These are phyloP conservation scores for Tricholoma sp. DNA, from an alignment of 768 basidiomycete genomes.

Conservation along the genomic window DNA sequence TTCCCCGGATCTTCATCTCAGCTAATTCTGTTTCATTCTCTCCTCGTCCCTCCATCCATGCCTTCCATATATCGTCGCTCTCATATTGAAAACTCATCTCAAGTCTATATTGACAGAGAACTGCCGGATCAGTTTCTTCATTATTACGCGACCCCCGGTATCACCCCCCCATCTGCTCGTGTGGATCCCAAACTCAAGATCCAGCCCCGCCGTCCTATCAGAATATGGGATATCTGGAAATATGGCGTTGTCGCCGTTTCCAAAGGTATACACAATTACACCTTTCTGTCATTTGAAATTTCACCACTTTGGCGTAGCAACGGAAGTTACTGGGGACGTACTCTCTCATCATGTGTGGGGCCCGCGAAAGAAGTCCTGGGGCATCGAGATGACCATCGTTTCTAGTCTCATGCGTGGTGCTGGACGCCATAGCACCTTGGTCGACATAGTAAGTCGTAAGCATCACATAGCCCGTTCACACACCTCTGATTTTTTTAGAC, in stretches of 20 bases:
- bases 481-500: conserved; percentile 24
- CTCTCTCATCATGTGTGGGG: conserved; percentile 80
- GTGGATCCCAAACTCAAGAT: conserved; percentile 64
- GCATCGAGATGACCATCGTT: conserved; percentile 89
- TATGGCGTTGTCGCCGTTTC: conserved; percentile 59
- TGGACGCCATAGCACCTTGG: conserved; percentile 72
- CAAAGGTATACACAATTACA: conserved; percentile 44
- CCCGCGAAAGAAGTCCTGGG: conserved; percentile 88
- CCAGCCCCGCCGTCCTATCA: conserved; percentile 47
- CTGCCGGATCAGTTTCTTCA: conserved; percentile 31
- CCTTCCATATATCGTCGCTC: conserved; percentile 17
- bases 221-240: conserved; percentile 69
- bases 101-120: conserved; percentile 13
- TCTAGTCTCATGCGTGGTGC: conserved; percentile 83
- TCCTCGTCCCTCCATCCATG: conserved; percentile 7
- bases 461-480: not conserved
- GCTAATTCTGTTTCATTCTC: not conserved
- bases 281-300: not conserved
- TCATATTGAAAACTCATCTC: conserved; percentile 3
- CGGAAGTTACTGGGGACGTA: conserved; percentile 58
- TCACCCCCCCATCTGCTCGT: conserved; percentile 69
- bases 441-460: conserved; percentile 62
- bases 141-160: conserved; percentile 64
- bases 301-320: conserved; percentile 24
- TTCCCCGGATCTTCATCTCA: conserved; percentile 5